Conservation (phyloP, 2,329 filamentous ascomycete species). For the Colletotrichum aenigma region DNA sequence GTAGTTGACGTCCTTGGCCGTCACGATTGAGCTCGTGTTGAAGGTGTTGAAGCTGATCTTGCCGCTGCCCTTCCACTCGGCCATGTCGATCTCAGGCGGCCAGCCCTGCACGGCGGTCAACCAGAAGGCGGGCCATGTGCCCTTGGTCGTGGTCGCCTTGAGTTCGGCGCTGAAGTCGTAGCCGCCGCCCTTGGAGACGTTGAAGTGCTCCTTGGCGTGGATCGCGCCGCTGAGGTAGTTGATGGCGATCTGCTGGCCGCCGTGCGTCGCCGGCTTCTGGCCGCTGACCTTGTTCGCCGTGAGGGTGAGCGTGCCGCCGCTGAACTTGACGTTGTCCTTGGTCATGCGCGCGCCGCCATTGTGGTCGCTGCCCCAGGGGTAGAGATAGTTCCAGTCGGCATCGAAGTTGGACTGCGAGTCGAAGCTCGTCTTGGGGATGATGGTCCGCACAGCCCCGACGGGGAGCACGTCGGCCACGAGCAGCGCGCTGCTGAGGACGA, state of each 20-base stretch:
- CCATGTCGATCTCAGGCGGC: slow-evolving; percentile 65
- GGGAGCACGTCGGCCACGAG: slow-evolving; percentile 11
- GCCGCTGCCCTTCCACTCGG: slow-evolving; percentile 65
- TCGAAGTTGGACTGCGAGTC: slow-evolving; percentile 33
- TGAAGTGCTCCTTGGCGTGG: slow-evolving; percentile 43
- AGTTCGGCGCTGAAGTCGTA: slow-evolving; percentile 47
- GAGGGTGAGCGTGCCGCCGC: slow-evolving; percentile 46
- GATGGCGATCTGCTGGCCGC: slow-evolving; percentile 46
- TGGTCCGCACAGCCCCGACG: background rate
- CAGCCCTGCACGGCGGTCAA: slow-evolving; percentile 57
- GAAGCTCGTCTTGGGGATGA: slow-evolving; percentile 18
- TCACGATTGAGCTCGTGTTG: slow-evolving; percentile 50
- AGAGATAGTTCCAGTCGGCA: slow-evolving; percentile 54
- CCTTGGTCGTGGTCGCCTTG: slow-evolving; percentile 40
- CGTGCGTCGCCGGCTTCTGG: slow-evolving; percentile 39
- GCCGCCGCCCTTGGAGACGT: slow-evolving; percentile 38
- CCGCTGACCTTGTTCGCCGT: slow-evolving; percentile 49
- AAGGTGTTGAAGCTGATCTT: slow-evolving; percentile 62
- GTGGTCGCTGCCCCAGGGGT: slow-evolving; percentile 60
- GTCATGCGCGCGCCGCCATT: slow-evolving; percentile 63
- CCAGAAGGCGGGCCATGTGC: slow-evolving; percentile 66
- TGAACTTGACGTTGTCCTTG: slow-evolving; percentile 46
- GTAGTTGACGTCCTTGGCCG: slow-evolving; percentile 53
- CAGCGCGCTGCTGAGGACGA: slow-evolving; percentile 2
- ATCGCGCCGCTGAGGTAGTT: slow-evolving; percentile 56